These are phyloP conservation scores for Cercophora newfieldiana DNA, from an alignment of 495 filamentous ascomycete genomes.

Conservation along the genomic window DNA sequence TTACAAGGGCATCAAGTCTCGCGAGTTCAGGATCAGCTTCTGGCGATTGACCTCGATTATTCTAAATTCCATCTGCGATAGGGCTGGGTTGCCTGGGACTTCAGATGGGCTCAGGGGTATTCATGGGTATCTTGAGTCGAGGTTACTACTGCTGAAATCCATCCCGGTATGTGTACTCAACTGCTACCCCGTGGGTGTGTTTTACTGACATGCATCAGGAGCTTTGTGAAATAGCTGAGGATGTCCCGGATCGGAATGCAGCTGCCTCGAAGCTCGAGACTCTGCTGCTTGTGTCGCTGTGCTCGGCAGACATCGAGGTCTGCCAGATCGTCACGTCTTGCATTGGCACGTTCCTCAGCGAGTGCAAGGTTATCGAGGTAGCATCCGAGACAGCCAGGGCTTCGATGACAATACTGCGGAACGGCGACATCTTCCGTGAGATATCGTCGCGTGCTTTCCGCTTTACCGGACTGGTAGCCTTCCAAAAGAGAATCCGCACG, in stretches of 20 bases:
- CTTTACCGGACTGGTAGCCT: slow-evolving; percentile 65
- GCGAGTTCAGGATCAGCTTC: slow-evolving; percentile 46
- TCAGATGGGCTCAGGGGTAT: slow-evolving; percentile 48
- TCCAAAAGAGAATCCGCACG: slow-evolving; percentile 60
- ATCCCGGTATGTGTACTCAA: slow-evolving; percentile 41
- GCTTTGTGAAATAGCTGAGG: slow-evolving; percentile 47
- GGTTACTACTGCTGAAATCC: slow-evolving; percentile 47
- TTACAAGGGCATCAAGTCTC: slow-evolving; percentile 41
- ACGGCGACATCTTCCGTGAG: slow-evolving; percentile 60
- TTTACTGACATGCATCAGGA: slow-evolving; percentile 35
- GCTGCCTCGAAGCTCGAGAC: slow-evolving; percentile 57
- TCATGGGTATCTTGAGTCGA: slow-evolving; percentile 52
- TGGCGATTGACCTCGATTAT: slow-evolving; percentile 57
- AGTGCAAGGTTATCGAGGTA: slow-evolving; percentile 56
- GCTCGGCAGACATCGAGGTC: slow-evolving; percentile 61
- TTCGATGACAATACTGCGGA: slow-evolving; percentile 55
- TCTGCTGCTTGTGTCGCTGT: slow-evolving; percentile 59
- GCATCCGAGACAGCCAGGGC: slow-evolving; percentile 47
- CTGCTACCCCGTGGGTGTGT: too few relatives aligned
- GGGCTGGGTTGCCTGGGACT: slow-evolving; percentile 41
- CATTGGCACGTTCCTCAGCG: slow-evolving; percentile 62
- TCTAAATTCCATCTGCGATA: slow-evolving; percentile 51
- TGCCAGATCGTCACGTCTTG: slow-evolving; percentile 62
- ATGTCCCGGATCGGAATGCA: slow-evolving; percentile 49
- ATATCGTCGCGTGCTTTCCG: slow-evolving; percentile 62